These are phyloP conservation scores for Triticum timopheevii DNA, from an alignment of 176 grass and related monocot genomes.

Conservation along the genomic window DNA sequence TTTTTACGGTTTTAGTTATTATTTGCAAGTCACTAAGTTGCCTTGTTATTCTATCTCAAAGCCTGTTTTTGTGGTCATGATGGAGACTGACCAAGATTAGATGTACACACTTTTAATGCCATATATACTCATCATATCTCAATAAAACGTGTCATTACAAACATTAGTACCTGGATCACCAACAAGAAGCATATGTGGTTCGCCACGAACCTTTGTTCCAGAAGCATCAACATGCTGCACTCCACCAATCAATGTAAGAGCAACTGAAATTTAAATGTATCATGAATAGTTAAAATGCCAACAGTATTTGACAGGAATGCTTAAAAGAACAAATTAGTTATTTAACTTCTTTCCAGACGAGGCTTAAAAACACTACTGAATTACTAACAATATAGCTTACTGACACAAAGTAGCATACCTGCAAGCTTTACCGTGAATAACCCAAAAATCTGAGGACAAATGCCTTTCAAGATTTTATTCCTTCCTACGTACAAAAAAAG, in stretches of 20 bases:
- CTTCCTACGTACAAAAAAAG: conserved; percentile 52
- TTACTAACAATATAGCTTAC: conserved; percentile 10
- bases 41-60: not conserved
- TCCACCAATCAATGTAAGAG: conserved; percentile 92
- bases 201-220: conserved; percentile 91
- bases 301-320: not conserved
- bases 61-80: not conserved
- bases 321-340: not conserved
- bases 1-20: not conserved
- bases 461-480: conserved; percentile 72
- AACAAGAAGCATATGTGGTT: conserved; percentile 99
- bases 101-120: not conserved
- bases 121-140: not conserved
- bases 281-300: conserved; percentile 13
- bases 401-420: conserved; percentile 45
- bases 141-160: not conserved
- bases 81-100: not conserved
- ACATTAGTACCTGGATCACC: conserved; percentile 87
- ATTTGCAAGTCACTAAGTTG: not conserved
- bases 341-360: not conserved
- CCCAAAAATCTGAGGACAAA: conserved; percentile 91
- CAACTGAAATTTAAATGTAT: conserved; percentile 59
- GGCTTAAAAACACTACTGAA: not conserved
- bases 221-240: conserved; percentile 88
- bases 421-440: conserved; percentile 97